Evolutionary conservation across 768 basidiomycete species (phyloP).

Genomic region (Mycena galericulata): DNA sequence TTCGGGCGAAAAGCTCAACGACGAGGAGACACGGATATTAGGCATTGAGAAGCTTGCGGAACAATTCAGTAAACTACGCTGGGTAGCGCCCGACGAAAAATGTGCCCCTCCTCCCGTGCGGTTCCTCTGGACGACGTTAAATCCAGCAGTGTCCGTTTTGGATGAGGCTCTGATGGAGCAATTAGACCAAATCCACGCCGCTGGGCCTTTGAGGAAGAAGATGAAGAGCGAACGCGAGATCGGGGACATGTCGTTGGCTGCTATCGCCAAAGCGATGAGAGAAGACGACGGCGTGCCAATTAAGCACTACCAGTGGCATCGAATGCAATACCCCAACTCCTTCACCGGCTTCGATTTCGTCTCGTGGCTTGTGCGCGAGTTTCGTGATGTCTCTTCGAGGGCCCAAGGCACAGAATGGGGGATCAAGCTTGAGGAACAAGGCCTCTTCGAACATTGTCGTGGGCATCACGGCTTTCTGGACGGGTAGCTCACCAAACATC

Average conservation of each 20-base stretch:
- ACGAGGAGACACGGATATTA: conserved; percentile 88
- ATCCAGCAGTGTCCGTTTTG: conserved; percentile 81
- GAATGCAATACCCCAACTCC: conserved; percentile 76
- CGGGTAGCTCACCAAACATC: conserved; percentile 66
- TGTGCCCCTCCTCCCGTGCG: conserved; percentile 70
- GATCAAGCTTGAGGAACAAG: conserved; percentile 78
- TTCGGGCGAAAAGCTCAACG: conserved; percentile 80
- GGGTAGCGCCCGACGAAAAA: conserved; percentile 75
- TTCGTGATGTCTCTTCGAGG: conserved; percentile 86
- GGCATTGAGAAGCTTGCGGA: conserved; percentile 95
- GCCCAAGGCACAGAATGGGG: conserved; percentile 88
- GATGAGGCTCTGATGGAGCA: conserved; percentile 85
- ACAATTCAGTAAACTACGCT: conserved; percentile 85
- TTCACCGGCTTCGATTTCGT: conserved; percentile 93
- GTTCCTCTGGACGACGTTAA: conserved; percentile 87
- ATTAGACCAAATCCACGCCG: conserved; percentile 82
- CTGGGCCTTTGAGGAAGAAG: conserved; percentile 82
- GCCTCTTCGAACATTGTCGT: conserved; percentile 87
- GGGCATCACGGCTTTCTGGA: conserved; percentile 87
- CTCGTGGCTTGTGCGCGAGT: conserved; percentile 93
- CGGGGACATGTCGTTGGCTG: conserved; percentile 67
- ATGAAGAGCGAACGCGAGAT: conserved; percentile 84
- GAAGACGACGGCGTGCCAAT: conserved; percentile 88
- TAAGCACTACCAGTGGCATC: conserved; percentile 89
- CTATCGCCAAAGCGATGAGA: conserved; percentile 86